phyloP scores from a whole-genome alignment of 1,139 yeast species.

The Geotrichum carabidarum region DNA sequence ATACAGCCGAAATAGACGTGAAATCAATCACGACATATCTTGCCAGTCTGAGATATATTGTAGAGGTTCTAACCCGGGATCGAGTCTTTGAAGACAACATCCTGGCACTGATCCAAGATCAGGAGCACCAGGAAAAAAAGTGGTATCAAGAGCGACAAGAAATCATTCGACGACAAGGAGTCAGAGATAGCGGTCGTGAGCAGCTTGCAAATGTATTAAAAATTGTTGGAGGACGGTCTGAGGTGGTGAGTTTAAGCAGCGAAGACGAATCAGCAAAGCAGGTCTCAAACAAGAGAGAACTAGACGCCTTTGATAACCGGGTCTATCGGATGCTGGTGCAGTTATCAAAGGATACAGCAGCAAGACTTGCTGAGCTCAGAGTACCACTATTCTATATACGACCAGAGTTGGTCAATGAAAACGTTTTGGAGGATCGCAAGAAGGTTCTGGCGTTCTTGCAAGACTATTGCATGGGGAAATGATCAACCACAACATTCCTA shows the following conservation, averaged over 20 bases:
- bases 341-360: slow-evolving; percentile 22
- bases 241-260: not conserved
- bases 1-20: slow-evolving; percentile 21
- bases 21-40: slow-evolving; percentile 25
- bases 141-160: slow-evolving; percentile 26
- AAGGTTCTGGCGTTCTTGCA: slow-evolving; percentile 25
- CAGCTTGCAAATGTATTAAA: slow-evolving; percentile 24
- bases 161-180: slow-evolving; percentile 19
- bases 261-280: not conserved
- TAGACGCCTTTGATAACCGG: slow-evolving; percentile 23
- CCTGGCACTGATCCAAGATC: slow-evolving; percentile 25
- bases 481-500: too few relatives aligned
- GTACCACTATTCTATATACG: slow-evolving; percentile 30
- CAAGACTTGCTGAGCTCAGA: slow-evolving; percentile 23
- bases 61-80: slow-evolving; percentile 23
- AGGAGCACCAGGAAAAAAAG: slow-evolving; percentile 24
- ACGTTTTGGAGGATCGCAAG: slow-evolving; percentile 20
- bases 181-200: slow-evolving; percentile 21
- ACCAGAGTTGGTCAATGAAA: slow-evolving; percentile 8
- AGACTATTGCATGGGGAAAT: slow-evolving; percentile 20
- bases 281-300: slow-evolving; percentile 16
- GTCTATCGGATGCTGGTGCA: slow-evolving; percentile 22
- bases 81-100: slow-evolving; percentile 23
- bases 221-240: slow-evolving; percentile 21
- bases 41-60: slow-evolving; percentile 27